phyloP scores from a whole-genome alignment of 768 basidiomycete species.

The Rubroboletus pulcherrimus region DNA sequence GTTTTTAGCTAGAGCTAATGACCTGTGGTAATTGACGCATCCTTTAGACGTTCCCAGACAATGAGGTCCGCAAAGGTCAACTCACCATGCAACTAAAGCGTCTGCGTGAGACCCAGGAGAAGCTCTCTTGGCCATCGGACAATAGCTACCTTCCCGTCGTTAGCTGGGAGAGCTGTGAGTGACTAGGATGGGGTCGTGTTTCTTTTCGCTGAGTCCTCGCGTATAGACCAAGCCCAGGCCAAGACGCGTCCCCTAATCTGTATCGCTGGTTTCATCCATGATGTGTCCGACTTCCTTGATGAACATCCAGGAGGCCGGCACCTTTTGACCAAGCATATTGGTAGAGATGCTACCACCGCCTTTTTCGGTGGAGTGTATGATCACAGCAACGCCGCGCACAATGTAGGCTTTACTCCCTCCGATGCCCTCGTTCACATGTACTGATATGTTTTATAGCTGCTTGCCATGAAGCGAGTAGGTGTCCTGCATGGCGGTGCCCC shows the following conservation, averaged over 20 bases:
- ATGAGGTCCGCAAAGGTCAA: conserved; percentile 80
- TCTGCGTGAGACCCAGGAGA: conserved; percentile 73
- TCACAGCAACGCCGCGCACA: conserved; percentile 86
- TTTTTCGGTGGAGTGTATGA: conserved; percentile 93
- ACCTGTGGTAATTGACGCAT: not conserved
- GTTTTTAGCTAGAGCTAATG: not conserved
- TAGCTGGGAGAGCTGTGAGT: conserved; percentile 82
- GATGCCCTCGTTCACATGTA: not conserved
- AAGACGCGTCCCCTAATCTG: conserved; percentile 78
- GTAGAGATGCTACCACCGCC: conserved; percentile 87
- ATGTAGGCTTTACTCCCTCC: conserved; percentile 41
- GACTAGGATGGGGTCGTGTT: not conserved
- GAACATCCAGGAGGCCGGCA: conserved; percentile 93
- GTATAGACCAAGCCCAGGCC: conserved; percentile 72
- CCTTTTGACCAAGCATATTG: conserved; percentile 77
- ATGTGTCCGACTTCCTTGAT: conserved; percentile 77
- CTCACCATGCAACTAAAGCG: conserved; percentile 93
- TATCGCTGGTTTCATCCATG: conserved; percentile 91
- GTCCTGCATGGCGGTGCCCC: conserved; percentile 50
- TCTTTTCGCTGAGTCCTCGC: not conserved
- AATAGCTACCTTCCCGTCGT: conserved; percentile 75
- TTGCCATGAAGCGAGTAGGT: conserved; percentile 55
- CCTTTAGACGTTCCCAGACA: conserved; percentile 53
- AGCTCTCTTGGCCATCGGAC: conserved; percentile 75
- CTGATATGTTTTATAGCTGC: conserved; percentile 17